phyloP scores from a whole-genome alignment of 306 rosid genomes.

The Citrullus amarus region DNA sequence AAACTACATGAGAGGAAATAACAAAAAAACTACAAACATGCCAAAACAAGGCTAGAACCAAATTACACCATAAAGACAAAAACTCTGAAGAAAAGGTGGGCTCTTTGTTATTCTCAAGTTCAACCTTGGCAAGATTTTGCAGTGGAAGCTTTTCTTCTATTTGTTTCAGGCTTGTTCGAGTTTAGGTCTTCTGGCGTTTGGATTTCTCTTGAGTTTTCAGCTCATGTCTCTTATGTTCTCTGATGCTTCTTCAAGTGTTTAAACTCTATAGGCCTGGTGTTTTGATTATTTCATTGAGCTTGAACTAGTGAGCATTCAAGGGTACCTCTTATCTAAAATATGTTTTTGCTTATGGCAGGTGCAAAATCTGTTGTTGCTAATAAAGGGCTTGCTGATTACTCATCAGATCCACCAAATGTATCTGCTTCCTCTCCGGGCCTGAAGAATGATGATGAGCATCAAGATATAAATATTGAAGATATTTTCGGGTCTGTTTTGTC shows the following conservation, averaged over 20 bases:
- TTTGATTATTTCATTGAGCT: neutral
- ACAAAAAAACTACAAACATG: too few relatives aligned
- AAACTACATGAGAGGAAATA: too few relatives aligned
- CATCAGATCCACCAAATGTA: conserved; percentile 32
- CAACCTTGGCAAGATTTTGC: too few relatives aligned
- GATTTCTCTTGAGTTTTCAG: too few relatives aligned
- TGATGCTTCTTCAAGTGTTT: neutral
- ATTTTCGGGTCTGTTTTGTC: conserved; percentile 58
- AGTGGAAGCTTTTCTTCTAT: too few relatives aligned
- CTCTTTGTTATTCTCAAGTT: too few relatives aligned
- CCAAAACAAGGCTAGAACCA: too few relatives aligned
- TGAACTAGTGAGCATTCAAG: neutral
- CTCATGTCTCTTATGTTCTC: neutral
- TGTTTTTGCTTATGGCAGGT: conserved; percentile 32
- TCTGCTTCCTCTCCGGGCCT: conserved; percentile 38
- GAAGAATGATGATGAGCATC: conserved; percentile 56
- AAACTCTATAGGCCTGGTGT: neutral
- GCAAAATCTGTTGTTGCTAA: conserved; percentile 27
- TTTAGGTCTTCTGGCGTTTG: too few relatives aligned
- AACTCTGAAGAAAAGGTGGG: too few relatives aligned
- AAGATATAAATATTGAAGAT: conserved; percentile 51
- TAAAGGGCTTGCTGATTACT: conserved; percentile 30
- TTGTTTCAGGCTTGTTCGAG: too few relatives aligned
- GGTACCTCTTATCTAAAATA: neutral
- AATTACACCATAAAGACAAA: too few relatives aligned